Base-by-base conservation (phyloP, 2,329 filamentous ascomycete species). In the Neopestalotiopsis rosae region DNA sequence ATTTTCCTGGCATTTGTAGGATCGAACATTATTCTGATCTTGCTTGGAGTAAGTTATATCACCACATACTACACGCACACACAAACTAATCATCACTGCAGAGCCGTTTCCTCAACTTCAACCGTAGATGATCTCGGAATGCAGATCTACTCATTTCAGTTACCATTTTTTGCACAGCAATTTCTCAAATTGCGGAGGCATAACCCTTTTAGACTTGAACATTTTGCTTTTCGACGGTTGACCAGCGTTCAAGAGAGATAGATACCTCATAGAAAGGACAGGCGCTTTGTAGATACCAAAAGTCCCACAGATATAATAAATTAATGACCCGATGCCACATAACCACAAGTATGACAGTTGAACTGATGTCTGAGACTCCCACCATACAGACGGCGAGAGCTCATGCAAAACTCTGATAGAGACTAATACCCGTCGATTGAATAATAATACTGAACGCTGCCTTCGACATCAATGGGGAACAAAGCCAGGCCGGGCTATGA, bases 1-100 rank as follows among this genome's bases (percentile, higher is more conserved):
- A 97, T 97, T 71, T 91, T 91, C 73, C 73, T 88, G 40, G 91
- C 90, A 1, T 97, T 94, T 76, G 86, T 97, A 66, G 93, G 81
- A 14, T 94, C 91, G 76, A 97, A 97, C 79, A 76, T 96, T 75
- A 86, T 93, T 34, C 87, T 90, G 70, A 76, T 89, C 38, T 82
- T 88, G 66, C 7, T 82, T 61, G 88, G 85, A 58, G 87, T 89
- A 81, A 79, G 87, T 83, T 6, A 3, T 24, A 64, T 17, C 42
- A 34, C 9, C 65, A 57, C 3, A 56, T 1, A n/a, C 1, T 9
- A 14, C 30, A 71, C 14, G 24, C 24, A n/a, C 34, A 67, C 34
- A 61, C 73, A 42, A 59, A 5, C n/a, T 77, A 70, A 76, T 67
- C 4, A 68, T 34, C 1, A 6, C 1, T 20, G 14, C 73, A 87